Evolutionary conservation across 2,329 filamentous ascomycete genomes (phyloP).

Genomic region (Aureobasidium namibiae): DNA sequence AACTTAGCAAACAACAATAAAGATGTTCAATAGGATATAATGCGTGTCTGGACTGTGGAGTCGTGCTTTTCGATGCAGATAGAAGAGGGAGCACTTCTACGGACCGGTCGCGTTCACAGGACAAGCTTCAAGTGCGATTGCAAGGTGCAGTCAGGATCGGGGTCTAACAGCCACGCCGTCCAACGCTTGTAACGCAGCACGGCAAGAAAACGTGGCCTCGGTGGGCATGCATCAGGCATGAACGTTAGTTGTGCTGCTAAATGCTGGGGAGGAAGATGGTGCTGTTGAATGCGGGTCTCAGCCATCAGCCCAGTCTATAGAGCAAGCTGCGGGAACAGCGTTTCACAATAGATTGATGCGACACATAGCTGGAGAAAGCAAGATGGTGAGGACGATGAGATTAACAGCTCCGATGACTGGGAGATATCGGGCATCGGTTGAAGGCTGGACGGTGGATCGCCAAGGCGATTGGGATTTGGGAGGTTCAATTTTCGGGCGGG

Average conservation of each 20-base stretch:
- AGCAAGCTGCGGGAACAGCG: not conserved
- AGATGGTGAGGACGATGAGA: not conserved
- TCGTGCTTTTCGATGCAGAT: not conserved
- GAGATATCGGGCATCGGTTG: slow-evolving; percentile 6
- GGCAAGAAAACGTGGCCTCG: slow-evolving; percentile 10
- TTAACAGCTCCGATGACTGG: not conserved
- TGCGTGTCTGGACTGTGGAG: not conserved
- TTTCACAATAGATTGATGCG: slow-evolving; percentile 7
- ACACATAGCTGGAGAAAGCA: slow-evolving; percentile 5
- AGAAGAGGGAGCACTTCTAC: not conserved
- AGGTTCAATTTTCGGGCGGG: not conserved
- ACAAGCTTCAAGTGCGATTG: not conserved
- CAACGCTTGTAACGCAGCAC: slow-evolving; percentile 5
- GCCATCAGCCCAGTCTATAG: not conserved
- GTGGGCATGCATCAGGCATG: slow-evolving; percentile 5
- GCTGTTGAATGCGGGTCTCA: not conserved
- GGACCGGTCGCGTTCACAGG: not conserved
- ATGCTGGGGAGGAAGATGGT: not conserved
- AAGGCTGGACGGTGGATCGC: slow-evolving; percentile 1
- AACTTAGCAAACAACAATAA: not conserved
- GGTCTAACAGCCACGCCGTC: slow-evolving; percentile 9
- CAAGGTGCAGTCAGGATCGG: not conserved
- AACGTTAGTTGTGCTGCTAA: not conserved
- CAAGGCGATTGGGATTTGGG: slow-evolving; percentile 10
- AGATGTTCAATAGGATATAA: not conserved